These are phyloP conservation scores for Flaveria bidentis DNA, from an alignment of 129 eudicot species.

Conservation along the genomic window DNA sequence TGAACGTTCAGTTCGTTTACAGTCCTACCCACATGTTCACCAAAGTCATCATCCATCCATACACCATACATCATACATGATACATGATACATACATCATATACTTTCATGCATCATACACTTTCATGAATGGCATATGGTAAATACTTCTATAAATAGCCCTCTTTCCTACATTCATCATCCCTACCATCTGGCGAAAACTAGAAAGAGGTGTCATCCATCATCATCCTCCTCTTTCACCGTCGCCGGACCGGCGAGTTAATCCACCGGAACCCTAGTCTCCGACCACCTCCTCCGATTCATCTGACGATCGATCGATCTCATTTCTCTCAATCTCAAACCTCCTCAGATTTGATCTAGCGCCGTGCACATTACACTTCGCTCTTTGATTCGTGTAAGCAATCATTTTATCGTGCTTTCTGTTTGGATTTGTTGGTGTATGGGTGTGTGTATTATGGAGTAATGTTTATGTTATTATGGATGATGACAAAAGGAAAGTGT, in stretches of 20 bases:
- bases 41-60: background rate
- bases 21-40: too few relatives aligned
- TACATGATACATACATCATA: background rate
- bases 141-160: conserved; percentile 42
- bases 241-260: conserved; percentile 28
- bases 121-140: conserved; percentile 26
- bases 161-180: conserved; percentile 24
- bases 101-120: background rate
- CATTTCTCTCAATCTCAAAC: conserved; percentile 21
- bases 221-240: conserved; percentile 27
- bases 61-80: too few relatives aligned
- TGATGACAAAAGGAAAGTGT: conserved; percentile 14
- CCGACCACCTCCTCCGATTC: conserved; percentile 2
- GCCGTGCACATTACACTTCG: conserved; percentile 31
- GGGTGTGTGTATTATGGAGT: background rate
- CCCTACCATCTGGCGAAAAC: conserved; percentile 34
- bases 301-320: conserved; percentile 32
- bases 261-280: conserved; percentile 26
- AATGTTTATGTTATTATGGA: conserved; percentile 3
- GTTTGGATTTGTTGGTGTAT: conserved; percentile 6
- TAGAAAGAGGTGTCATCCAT: conserved; percentile 14
- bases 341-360: conserved; percentile 24
- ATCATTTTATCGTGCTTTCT: background rate
- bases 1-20: too few relatives aligned
- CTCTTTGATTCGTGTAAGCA: conserved; percentile 35